Evolutionary conservation across 164 flowering plant species (phyloP).

Genomic region (Vitis rotundifolia): DNA sequence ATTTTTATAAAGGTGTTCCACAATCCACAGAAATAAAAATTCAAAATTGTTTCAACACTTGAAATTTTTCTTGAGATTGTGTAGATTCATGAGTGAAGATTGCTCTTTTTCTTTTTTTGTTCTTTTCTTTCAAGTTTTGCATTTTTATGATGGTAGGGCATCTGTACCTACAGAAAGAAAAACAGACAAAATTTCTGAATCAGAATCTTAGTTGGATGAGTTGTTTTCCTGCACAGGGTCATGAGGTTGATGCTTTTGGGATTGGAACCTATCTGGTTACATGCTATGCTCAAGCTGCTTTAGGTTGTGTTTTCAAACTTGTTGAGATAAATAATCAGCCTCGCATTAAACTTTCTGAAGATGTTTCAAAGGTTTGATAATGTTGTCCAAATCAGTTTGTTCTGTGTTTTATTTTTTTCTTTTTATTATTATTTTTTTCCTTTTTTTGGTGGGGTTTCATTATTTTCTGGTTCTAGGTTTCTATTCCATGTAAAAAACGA

Average conservation of each 20-base stretch:
- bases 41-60: not conserved
- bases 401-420: constrained; percentile 6
- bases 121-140: no score
- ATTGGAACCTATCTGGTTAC: constrained; percentile 97
- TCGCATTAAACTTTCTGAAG: constrained; percentile 97
- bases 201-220: not conserved
- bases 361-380: constrained; percentile 84
- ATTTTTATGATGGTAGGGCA: no score
- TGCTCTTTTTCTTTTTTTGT: no score
- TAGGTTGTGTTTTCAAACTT: constrained; percentile 97
- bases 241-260: constrained; percentile 94
- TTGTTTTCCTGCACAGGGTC: constrained; percentile 63
- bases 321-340: constrained; percentile 97
- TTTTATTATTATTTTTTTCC: not conserved
- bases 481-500: constrained; percentile 96
- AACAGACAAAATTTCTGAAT: no score
- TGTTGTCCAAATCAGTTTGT: not conserved
- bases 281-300: constrained; percentile 96
- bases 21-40: not conserved
- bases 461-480: constrained; percentile 58
- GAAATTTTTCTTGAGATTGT: not conserved
- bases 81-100: not conserved
- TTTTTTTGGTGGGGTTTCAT: not conserved
- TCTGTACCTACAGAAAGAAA: no score
- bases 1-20: not conserved